Evolutionary conservation across 2,329 filamentous ascomycete species (phyloP).

Genomic region (Shiraia bambusicola): DNA sequence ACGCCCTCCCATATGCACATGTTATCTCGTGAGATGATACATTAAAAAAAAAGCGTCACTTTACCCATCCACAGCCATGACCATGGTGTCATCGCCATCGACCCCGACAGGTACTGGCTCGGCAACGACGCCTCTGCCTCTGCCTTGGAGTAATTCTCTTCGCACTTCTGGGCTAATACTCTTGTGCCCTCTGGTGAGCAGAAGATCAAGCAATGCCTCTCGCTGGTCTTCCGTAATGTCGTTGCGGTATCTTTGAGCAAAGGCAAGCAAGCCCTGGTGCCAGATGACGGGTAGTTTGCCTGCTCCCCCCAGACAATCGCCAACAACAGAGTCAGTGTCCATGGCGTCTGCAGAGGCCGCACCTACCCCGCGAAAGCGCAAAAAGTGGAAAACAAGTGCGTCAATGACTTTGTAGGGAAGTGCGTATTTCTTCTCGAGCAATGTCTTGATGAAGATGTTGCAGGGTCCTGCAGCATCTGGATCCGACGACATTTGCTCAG

Average conservation of each 20-base stretch:
- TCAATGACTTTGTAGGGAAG: slow-evolving; percentile 94
- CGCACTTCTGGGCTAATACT: slow-evolving; percentile 89
- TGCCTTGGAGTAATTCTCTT: slow-evolving; percentile 81
- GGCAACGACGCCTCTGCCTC: slow-evolving; percentile 75
- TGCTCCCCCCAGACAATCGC: slow-evolving; percentile 50
- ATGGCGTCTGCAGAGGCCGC: slow-evolving; percentile 61
- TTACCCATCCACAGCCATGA: slow-evolving; percentile 51
- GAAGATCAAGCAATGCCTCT: slow-evolving; percentile 83
- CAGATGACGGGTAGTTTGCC: slow-evolving; percentile 84
- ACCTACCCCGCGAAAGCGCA: slow-evolving; percentile 77
- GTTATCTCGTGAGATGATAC: not conserved
- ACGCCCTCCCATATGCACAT: slow-evolving; percentile 4
- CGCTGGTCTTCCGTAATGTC: slow-evolving; percentile 95
- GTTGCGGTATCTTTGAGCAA: slow-evolving; percentile 91
- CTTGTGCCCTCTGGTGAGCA: slow-evolving; percentile 81
- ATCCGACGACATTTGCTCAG: slow-evolving; percentile 79
- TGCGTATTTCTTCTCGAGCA: slow-evolving; percentile 96
- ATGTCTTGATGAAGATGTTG: slow-evolving; percentile 90
- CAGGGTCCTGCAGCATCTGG: slow-evolving; percentile 87
- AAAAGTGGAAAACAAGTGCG: slow-evolving; percentile 91
- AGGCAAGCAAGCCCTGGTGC: slow-evolving; percentile 91
- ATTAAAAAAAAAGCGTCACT: too few species aligned
- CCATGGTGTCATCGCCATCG: slow-evolving; percentile 88
- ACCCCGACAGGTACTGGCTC: slow-evolving; percentile 62
- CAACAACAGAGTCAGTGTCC: slow-evolving; percentile 40